phyloP scores from a whole-genome alignment of 2,329 filamentous ascomycete genomes.

The Polychaeton citri region DNA sequence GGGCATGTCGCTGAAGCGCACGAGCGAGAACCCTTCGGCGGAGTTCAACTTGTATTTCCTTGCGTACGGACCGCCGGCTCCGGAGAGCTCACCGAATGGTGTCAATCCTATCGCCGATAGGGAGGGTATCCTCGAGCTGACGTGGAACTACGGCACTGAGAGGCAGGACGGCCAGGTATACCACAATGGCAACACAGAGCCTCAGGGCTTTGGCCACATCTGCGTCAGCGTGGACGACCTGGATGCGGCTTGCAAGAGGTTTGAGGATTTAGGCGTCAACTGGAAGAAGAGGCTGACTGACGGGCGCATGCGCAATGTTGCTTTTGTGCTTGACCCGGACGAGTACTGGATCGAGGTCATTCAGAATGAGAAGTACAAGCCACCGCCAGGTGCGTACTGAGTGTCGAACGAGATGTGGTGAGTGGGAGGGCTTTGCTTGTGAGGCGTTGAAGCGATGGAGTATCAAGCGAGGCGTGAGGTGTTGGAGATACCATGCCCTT shows the following conservation, averaged over 20 bases:
- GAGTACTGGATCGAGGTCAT: constrained; percentile 69
- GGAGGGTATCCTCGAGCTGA: constrained; percentile 81
- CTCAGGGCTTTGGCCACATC: constrained; percentile 89
- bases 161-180: constrained; percentile 75
- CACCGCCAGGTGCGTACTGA: constrained; percentile 7
- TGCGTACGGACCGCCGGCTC: constrained; percentile 47
- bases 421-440: neutral
- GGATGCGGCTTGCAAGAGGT: constrained; percentile 73
- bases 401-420: neutral
- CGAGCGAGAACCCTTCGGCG: constrained; percentile 52
- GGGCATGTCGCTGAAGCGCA: constrained; percentile 75
- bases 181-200: constrained; percentile 82
- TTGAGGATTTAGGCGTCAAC: constrained; percentile 66
- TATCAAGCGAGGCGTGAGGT: neutral
- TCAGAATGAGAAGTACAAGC: constrained; percentile 59
- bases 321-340: constrained; percentile 77
- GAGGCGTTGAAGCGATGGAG: constrained; percentile 9
- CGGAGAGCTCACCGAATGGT: constrained; percentile 40
- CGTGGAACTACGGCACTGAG: constrained; percentile 73
- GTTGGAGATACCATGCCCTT: no score
- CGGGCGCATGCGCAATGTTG: constrained; percentile 80
- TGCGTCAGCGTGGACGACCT: constrained; percentile 79
- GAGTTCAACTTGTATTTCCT: constrained; percentile 90
- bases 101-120: constrained; percentile 49
- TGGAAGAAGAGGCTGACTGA: constrained; percentile 97